Evolutionary conservation across 2,329 filamentous ascomycete species (phyloP).

Genomic region (Didymella pinodella): DNA sequence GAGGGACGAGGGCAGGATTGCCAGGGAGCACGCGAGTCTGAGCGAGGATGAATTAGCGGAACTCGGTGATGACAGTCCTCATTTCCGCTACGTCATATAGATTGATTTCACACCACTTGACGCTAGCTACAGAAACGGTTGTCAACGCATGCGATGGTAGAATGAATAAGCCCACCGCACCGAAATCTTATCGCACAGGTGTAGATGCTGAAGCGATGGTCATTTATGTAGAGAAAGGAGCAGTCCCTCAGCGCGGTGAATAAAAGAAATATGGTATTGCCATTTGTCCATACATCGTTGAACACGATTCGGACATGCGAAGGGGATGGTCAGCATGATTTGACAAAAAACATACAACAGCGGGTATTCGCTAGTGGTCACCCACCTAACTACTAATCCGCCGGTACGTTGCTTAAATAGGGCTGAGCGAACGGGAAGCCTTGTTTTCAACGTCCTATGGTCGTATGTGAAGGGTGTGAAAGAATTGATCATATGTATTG

Average conservation of each 20-base stretch:
- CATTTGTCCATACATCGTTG: background rate
- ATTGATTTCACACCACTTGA: background rate
- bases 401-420: background rate
- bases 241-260: background rate
- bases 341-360: conserved; percentile 53
- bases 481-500: too few relatives aligned
- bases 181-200: background rate
- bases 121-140: background rate
- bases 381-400: background rate
- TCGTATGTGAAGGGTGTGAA: too few relatives aligned
- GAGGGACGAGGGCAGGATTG: background rate
- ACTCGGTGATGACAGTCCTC: background rate
- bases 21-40: background rate
- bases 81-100: background rate
- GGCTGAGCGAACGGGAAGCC: conserved; percentile 16
- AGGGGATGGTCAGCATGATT: background rate
- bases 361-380: background rate
- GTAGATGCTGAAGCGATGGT: background rate
- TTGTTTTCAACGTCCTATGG: background rate
- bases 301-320: too few relatives aligned
- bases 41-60: background rate
- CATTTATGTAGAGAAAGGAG: background rate
- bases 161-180: background rate
- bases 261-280: background rate
- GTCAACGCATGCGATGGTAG: background rate